Evolutionary conservation across 2,329 filamentous ascomycete genomes (phyloP), one percentile per base, ranked within the genome.

Genomic region (Diaporthe citriasiana): DNA sequence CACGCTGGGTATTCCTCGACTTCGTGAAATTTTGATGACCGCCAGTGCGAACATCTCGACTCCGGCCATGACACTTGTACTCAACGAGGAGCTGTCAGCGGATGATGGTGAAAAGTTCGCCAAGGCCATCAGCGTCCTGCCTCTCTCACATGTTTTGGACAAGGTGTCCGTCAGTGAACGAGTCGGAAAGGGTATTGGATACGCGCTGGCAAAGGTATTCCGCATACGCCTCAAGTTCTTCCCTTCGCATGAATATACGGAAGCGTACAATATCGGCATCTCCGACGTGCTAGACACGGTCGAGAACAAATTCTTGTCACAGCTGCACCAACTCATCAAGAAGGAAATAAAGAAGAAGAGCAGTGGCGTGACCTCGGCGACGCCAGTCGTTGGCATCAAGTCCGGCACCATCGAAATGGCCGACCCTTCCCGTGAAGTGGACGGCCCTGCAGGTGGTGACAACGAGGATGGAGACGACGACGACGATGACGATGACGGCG

Each of bases 1-100:
- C 81, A 99, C 97, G 0, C 90, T 98, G 27, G 97, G 97, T 94
- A 98, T 99, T 81, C 97, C 97, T 74, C 95, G 97, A 85, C 89
- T 99, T 27, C 90, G 97, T 85, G 97, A 99, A 89, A 98, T 99
- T 79, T 90, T 99, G 77, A 99, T 99, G 97, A 98, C 97, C 65
- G 97, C 97, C 35, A 97, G 94, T 81, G 90, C 92, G 69, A 90
- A 93, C 59, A 98, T 98, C 76, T 94, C 95, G 51, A 99, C 97
- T 0, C 97, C 97, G 1, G 91, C 92, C 7, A 98, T 97, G 95
- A 97, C 94, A 0, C 87, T 98, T 25, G 89, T 93, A 59, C 88
- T 97, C 40, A 93, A 93, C 78, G 87, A 92, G 30, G 93, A 95
- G 78, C 84, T 98, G 47, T 88, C 91, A 1, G 85, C 88, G 45